phyloP scores from a whole-genome alignment of 108 stramenopile species.

The Pseudonitzschia pungens region DNA sequence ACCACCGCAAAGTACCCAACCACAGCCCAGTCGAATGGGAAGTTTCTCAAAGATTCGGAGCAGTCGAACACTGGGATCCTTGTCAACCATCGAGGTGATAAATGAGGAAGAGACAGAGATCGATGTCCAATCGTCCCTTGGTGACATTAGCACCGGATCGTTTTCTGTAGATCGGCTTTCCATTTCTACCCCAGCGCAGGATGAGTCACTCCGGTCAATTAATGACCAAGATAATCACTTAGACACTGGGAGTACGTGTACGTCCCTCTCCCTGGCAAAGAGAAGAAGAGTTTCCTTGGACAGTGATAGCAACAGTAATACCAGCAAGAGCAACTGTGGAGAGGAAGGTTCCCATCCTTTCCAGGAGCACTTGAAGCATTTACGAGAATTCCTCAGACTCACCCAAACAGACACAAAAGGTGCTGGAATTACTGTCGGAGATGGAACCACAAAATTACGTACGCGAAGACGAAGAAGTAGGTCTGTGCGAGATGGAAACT shows the following conservation, averaged over 20 bases:
- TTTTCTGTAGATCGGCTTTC: neutral
- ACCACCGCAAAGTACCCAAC: neutral
- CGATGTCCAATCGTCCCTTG: conserved; percentile 1
- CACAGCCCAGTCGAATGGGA: neutral
- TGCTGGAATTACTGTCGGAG: conserved; percentile 1
- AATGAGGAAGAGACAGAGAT: conserved; percentile 3
- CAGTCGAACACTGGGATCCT: conserved; percentile 8
- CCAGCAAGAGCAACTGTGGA: neutral
- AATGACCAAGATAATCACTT: neutral
- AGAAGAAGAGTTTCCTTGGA: neutral
- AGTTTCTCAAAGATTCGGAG: conserved; percentile 7
- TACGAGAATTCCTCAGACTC: conserved; percentile 9
- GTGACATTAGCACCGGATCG: neutral
- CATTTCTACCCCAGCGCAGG: neutral
- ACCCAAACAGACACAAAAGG: neutral
- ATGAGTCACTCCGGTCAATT: neutral
- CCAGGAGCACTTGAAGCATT: neutral
- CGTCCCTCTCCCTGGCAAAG: neutral
- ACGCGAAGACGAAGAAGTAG: neutral
- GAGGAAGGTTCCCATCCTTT: neutral
- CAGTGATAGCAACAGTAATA: neutral
- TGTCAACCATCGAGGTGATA: conserved; percentile 14
- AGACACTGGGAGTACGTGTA: neutral
- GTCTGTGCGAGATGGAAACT: neutral
- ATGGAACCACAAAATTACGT: neutral